Evolutionary conservation across 176 grass and related monocot genomes (phyloP), one percentile per base, ranked within the genome.

Genomic region (Musa acuminata): DNA sequence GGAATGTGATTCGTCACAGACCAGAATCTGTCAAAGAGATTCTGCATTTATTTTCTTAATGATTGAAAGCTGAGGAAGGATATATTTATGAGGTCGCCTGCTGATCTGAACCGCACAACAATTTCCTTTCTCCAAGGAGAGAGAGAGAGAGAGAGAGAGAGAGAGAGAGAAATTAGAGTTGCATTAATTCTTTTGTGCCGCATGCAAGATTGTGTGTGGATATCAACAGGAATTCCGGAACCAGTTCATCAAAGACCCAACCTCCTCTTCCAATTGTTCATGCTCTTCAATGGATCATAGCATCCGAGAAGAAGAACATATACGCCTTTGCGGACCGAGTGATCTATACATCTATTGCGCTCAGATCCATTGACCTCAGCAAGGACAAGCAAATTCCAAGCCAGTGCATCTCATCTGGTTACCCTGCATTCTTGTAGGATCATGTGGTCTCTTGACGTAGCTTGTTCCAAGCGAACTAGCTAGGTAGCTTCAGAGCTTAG

Each of bases 21-120:
- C 49, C 68, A 75, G 69, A 74, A 87, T 83, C 76, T 87, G 71
- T 83, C 55, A 75, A 87, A 82, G 76, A 83, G 76, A 87, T 87
- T 67, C 84, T 79, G 52, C 80, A 87, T 87, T 87, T 77, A 87
- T 79, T 71, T 79, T 69, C 11, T 87, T 87, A 87, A 87, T 87
- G 76, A 87, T 87, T 87, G 84, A 87, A 68, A 76, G 27, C 27
- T 76, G n/a, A 64, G 57, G 11, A 76, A 51, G 3, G 9, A 62
- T 43, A 62, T 12, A 43, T 48, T n/a, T 62, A 49, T 49, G 26
- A 49, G 25, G 9, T n/a, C 23, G 17, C 26, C 10, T n/a, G 10
- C 70, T 22, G n/a, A 53, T 10, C 12, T 72, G 11, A 9, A 53
- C 26, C 50, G 8, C 9, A 7, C 9, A 43, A 6, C 35, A 43